Conservation (phyloP, 495 filamentous ascomycete species). For the Penicillium verhagenii region DNA sequence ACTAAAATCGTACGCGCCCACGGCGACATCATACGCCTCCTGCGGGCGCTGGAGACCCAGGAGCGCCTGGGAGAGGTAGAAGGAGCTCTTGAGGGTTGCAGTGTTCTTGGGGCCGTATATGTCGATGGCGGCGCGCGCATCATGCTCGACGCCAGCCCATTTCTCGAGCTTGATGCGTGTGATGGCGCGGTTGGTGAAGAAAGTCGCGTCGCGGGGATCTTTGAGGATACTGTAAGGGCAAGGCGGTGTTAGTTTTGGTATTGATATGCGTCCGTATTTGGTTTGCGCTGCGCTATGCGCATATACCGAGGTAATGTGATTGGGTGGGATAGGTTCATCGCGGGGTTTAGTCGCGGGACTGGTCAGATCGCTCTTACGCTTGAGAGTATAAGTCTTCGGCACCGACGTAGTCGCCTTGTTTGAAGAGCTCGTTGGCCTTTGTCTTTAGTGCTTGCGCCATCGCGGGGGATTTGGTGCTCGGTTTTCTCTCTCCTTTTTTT, state of each 20-base stretch:
- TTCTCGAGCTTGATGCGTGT: constrained; percentile 69
- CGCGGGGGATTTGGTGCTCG: not conserved
- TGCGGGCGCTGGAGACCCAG: constrained; percentile 70
- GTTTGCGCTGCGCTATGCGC: not conserved
- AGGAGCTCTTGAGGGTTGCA: constrained; percentile 71
- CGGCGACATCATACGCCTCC: constrained; percentile 69
- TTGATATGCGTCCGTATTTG: not conserved
- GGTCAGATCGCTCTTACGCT: constrained; percentile 62
- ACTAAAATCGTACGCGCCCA: constrained; percentile 72
- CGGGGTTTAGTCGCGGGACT: not conserved
- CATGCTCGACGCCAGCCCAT: constrained; percentile 75
- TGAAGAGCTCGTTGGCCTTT: constrained; percentile 55
- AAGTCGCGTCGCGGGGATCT: constrained; percentile 46
- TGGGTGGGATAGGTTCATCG: not conserved
- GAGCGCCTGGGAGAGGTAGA: constrained; percentile 81
- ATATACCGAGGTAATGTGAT: too few relatives aligned
- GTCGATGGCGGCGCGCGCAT: constrained; percentile 72
- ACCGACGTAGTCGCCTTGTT: constrained; percentile 63
- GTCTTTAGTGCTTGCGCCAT: constrained; percentile 47
- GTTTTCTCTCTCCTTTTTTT: not conserved
- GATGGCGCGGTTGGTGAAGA: constrained; percentile 85
- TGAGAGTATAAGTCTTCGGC: constrained; percentile 83
- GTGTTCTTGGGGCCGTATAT: constrained; percentile 55
- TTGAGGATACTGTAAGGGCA: constrained; percentile 40
- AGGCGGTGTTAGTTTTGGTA: not conserved